Percentiles rank a stretch among this genome's conserved stretches.
These are phyloP conservation scores for Fusarium sublunatum DNA, from an alignment of 2,329 filamentous ascomycete genomes.

Conservation along the genomic window DNA sequence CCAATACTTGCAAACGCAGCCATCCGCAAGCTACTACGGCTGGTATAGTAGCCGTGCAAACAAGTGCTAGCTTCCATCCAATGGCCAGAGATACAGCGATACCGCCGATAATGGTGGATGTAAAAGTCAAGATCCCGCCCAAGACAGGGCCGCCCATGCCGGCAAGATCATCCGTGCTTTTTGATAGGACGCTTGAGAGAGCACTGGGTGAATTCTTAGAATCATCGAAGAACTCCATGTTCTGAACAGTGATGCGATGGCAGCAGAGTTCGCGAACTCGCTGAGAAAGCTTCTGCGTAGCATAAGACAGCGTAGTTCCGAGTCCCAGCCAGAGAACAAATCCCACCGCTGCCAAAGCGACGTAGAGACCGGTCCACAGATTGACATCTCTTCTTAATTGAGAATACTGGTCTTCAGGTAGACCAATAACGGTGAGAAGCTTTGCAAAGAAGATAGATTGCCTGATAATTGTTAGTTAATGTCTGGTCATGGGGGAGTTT, in stretches of 20 bases:
- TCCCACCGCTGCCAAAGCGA: neutral
- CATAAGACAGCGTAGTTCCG: conserved; percentile 2
- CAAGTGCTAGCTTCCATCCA: conserved; percentile 52
- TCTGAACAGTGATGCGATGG: conserved; percentile 1
- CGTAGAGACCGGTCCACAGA: conserved; percentile 2
- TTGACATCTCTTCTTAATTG: conserved; percentile 3
- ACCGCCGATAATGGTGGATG: conserved; percentile 42
- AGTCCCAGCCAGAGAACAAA: conserved; percentile 1
- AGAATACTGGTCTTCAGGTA: neutral
- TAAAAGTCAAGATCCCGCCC: conserved; percentile 39
- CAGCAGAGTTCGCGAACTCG: neutral
- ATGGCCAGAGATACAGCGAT: conserved; percentile 45
- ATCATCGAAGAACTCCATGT: conserved; percentile 3
- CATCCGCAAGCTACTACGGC: conserved; percentile 32
- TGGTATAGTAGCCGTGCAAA: conserved; percentile 23
- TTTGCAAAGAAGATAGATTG: conserved; percentile 5
- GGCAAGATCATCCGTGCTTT: conserved; percentile 48
- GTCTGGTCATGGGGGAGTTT: neutral
- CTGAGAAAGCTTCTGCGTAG: conserved; percentile 5
- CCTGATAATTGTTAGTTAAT: neutral
- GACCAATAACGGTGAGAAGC: conserved; percentile 5
- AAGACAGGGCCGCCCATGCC: conserved; percentile 47
- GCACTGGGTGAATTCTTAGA: conserved; percentile 2
- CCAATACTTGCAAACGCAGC: conserved; percentile 50
- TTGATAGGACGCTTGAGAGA: conserved; percentile 23